Evolutionary conservation across 2,329 filamentous ascomycete genomes (phyloP), one percentile per base, ranked within the genome.

Genomic region (Aspergillus latus): DNA sequence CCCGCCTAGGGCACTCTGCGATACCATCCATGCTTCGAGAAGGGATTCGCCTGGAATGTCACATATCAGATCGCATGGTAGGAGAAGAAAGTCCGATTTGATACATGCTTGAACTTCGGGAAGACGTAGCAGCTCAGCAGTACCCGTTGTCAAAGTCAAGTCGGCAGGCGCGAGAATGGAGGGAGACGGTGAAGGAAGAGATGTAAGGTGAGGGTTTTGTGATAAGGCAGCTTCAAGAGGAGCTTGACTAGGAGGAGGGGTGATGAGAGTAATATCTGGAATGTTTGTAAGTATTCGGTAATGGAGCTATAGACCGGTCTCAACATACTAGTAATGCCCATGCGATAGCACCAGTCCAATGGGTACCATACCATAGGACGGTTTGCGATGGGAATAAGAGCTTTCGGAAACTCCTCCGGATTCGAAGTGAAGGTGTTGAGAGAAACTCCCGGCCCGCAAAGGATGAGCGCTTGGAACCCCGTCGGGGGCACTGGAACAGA

Each of bases 61-160:
- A 71, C 92, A 97, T 39, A 99, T 86, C 5, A 99, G 80, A 71
- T 99, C 94, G 73, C 94, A 99, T 0, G 94, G 93, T 3, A 99
- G 79, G 2, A 97, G 84, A 28, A 97, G 78, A 68, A 99, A 97
- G 74, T 99, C 91, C 10, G 86, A 85, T 52, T 84, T 91, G 65
- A 99, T 85, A 6, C 86, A 81, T n/a, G 81, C 80, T 68, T 88
- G 87, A 44, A 97, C 85, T 70, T 96, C 89, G 0, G 90, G 88
- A 7, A 96, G 80, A 8, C 92, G 85, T 51, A 99, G 83, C 16
- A 97, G 86, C 67, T 96, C 88, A 6, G 90, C 92, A 5, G 94
- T 97, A 50, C 92, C 92, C 0, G 89, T 96, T 58, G 90, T 94
- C 67, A 92, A 86, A 49, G 90, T 87, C 34, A 97, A 80, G 42